Conservation (phyloP, 352 stramenopile species). For the Pythium aquatile region DNA sequence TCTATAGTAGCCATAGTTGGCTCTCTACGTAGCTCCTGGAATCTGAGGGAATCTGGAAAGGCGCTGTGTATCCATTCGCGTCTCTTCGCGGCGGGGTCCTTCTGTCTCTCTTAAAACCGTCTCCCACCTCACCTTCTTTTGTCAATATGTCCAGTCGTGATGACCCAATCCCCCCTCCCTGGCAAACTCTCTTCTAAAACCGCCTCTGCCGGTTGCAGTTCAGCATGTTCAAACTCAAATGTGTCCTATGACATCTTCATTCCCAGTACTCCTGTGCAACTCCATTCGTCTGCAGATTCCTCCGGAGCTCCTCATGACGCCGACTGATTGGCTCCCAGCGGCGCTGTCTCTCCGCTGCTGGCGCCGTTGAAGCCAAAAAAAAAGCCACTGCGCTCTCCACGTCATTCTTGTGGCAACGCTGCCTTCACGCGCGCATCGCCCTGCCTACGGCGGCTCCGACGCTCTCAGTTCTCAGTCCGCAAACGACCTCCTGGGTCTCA, state of each 20-base stretch:
- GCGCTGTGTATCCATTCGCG: background rate
- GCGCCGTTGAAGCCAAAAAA: conserved; percentile 4
- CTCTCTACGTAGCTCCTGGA: background rate
- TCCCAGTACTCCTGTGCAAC: background rate
- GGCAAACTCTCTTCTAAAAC: conserved; percentile 1
- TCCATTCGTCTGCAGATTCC: conserved; percentile 24
- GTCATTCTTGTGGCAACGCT: conserved; percentile 10
- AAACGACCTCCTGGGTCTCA: background rate
- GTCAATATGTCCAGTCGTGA: background rate
- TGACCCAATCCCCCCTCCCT: background rate
- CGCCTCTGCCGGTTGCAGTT: conserved; percentile 14
- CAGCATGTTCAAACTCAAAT: conserved; percentile 12
- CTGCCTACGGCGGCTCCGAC: background rate
- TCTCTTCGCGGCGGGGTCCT: background rate
- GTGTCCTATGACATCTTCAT: conserved; percentile 8
- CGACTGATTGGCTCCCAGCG: conserved; percentile 17
- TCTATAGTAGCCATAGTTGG: background rate
- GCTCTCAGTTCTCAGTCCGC: background rate
- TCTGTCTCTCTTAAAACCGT: conserved; percentile 5
- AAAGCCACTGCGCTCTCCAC: background rate
- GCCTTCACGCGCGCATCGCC: background rate
- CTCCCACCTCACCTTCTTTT: conserved; percentile 10
- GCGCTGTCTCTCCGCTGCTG: background rate
- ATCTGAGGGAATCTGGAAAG: background rate
- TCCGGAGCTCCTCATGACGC: background rate